Conservation (phyloP, 306 rosid genomes). For the Benincasa hispida region DNA sequence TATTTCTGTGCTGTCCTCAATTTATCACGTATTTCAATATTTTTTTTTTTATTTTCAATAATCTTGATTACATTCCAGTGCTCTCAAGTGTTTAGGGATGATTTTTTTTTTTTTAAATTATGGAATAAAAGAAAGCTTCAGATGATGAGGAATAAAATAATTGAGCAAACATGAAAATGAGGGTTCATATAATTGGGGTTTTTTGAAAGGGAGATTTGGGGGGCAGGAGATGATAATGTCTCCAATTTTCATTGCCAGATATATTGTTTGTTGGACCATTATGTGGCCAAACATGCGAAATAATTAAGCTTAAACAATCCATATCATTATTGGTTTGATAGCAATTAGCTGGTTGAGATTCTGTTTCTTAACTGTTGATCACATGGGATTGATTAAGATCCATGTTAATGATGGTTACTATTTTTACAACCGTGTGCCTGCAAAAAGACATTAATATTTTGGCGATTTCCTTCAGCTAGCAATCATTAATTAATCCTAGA, state of each 20-base stretch:
- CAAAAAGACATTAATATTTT: not conserved
- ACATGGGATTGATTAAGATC: not conserved
- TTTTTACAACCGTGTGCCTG: not conserved
- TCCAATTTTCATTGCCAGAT: not conserved
- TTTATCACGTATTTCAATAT: no score
- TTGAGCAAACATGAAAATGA: not conserved
- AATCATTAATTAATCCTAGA: not conserved
- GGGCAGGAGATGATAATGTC: not conserved
- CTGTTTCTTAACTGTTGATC: constrained; percentile 1
- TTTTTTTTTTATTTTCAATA: no score
- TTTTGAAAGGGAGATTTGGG: not conserved
- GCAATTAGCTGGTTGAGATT: not conserved
- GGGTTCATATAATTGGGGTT: not conserved
- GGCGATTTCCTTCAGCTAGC: not conserved
- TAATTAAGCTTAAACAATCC: not conserved
- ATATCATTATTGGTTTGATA: not conserved
- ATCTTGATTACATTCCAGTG: no score
- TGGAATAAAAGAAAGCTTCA: not conserved
- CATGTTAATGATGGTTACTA: not conserved
- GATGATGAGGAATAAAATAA: not conserved
- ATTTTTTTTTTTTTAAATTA: not conserved
- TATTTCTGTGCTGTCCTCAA: no score
- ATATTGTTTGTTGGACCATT: not conserved
- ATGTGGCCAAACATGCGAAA: not conserved
- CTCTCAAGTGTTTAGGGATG: not conserved